Conservation (phyloP, 108 stramenopile genomes). For the Licmophora abbreviata region DNA sequence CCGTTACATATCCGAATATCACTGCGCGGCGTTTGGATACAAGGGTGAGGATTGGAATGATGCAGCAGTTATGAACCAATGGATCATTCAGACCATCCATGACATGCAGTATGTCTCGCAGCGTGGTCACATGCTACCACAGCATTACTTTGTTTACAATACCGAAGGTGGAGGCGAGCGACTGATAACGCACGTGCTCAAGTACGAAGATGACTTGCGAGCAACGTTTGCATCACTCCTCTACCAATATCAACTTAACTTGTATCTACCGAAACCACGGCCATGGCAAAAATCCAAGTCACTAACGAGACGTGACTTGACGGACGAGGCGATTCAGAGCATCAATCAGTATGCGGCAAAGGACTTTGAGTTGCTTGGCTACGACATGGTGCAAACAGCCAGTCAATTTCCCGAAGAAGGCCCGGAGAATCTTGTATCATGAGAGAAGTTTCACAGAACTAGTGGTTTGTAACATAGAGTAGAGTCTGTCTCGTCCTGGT, state of each 20-base stretch:
- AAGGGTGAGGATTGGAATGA: slow-evolving; percentile 2
- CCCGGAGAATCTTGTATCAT: too few relatives aligned
- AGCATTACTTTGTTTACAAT: slow-evolving; percentile 17
- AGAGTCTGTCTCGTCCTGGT: too few relatives aligned
- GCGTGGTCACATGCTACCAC: slow-evolving; percentile 16
- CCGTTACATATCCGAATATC: slow-evolving; percentile 37
- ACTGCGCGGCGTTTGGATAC: slow-evolving; percentile 6
- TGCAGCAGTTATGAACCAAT: slow-evolving; percentile 7
- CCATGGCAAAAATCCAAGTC: too few relatives aligned
- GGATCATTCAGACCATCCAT: slow-evolving; percentile 3
- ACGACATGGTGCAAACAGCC: not conserved
- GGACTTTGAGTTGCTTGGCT: not conserved
- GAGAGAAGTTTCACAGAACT: too few relatives aligned
- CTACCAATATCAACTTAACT: too few relatives aligned
- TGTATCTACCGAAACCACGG: too few relatives aligned
- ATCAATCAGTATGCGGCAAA: not conserved
- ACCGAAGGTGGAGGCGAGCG: not conserved
- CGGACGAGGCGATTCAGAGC: not conserved
- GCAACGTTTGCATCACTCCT: too few relatives aligned
- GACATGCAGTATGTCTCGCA: not conserved
- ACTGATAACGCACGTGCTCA: slow-evolving; percentile 16
- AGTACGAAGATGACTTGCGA: too few relatives aligned
- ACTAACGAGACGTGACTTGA: too few relatives aligned
- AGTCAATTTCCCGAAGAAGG: not conserved
- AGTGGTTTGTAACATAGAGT: too few relatives aligned